A percentile compares a stretch with the other conserved stretches of the same genome.
Conservation (phyloP, 306 rosid species). For the Gastrolobium bilobum region DNA sequence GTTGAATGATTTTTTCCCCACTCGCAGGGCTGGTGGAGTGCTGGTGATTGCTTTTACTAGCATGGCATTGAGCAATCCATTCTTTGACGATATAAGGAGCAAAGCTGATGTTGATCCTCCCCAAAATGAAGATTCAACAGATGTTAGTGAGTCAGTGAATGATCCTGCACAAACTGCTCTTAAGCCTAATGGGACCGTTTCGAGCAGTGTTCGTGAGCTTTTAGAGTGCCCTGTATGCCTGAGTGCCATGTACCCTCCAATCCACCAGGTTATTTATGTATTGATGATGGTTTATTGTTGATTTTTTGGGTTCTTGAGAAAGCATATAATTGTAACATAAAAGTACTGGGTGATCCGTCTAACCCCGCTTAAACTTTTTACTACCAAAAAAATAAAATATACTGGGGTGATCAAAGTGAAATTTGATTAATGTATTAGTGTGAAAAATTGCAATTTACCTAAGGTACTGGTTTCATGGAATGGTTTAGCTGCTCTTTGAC, state of each 20-base stretch:
- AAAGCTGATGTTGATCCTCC: slow-evolving; percentile 91
- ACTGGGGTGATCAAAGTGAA: slow-evolving; percentile 17
- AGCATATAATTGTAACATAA: not conserved
- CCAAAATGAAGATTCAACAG: slow-evolving; percentile 69
- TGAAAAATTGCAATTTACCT: not conserved
- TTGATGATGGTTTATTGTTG: slow-evolving; percentile 25
- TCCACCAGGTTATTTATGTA: slow-evolving; percentile 78
- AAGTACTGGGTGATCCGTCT: not conserved
- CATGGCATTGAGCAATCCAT: slow-evolving; percentile 79
- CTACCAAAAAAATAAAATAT: not conserved
- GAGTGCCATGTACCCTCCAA: slow-evolving; percentile 96
- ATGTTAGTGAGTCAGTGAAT: slow-evolving; percentile 66
- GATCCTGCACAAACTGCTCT: slow-evolving; percentile 62
- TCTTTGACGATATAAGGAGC: slow-evolving; percentile 72
- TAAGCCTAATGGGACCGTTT: slow-evolving; percentile 72
- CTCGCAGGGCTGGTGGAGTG: slow-evolving; percentile 41
- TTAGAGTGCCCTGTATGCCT: slow-evolving; percentile 96
- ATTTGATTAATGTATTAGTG: not conserved
- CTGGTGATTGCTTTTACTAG: slow-evolving; percentile 38
- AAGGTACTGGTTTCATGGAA: slow-evolving; percentile 8
- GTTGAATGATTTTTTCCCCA: not conserved
- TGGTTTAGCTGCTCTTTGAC: slow-evolving; percentile 18
- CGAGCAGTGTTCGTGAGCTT: slow-evolving; percentile 91
- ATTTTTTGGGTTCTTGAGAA: slow-evolving; percentile 31
- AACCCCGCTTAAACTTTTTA: no score